Evolutionary conservation across 2,329 filamentous ascomycete species (phyloP).

Genomic region (Sporothrix protearum): DNA sequence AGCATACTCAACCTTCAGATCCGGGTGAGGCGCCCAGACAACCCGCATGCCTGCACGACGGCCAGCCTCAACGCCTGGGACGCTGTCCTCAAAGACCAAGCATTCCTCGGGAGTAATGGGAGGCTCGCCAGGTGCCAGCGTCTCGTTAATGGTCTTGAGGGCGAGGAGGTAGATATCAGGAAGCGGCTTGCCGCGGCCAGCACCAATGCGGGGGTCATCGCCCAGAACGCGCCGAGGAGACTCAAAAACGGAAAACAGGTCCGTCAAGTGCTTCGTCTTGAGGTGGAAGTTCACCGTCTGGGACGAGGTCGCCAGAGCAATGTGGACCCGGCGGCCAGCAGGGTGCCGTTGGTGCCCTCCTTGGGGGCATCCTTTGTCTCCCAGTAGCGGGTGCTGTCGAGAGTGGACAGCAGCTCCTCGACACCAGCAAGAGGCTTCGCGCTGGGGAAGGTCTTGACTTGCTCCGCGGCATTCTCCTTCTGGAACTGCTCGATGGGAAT

Average conservation of each 20-base stretch:
- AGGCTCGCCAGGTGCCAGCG: constrained; percentile 58
- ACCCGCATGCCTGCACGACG: constrained; percentile 91
- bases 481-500: constrained; percentile 67
- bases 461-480: constrained; percentile 57
- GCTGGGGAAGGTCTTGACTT: constrained; percentile 67
- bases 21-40: constrained; percentile 84
- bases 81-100: constrained; percentile 92
- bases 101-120: constrained; percentile 79
- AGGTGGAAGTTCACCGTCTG: constrained; percentile 68
- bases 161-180: constrained; percentile 94
- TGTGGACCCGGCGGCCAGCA: constrained; percentile 52
- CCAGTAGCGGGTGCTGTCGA: constrained; percentile 54
- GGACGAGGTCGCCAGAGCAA: constrained; percentile 83
- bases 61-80: constrained; percentile 87
- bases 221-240: constrained; percentile 72
- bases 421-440: constrained; percentile 80
- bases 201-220: constrained; percentile 73
- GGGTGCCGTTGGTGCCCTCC: constrained; percentile 24
- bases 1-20: constrained; percentile 68
- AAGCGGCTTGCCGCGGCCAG: constrained; percentile 85
- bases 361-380: constrained; percentile 36
- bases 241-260: constrained; percentile 64
- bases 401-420: constrained; percentile 58
- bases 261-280: constrained; percentile 64
- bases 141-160: constrained; percentile 76